Evolutionary conservation across 257 asterid genomes (phyloP).

Genomic region (Nicotiana knightiana): DNA sequence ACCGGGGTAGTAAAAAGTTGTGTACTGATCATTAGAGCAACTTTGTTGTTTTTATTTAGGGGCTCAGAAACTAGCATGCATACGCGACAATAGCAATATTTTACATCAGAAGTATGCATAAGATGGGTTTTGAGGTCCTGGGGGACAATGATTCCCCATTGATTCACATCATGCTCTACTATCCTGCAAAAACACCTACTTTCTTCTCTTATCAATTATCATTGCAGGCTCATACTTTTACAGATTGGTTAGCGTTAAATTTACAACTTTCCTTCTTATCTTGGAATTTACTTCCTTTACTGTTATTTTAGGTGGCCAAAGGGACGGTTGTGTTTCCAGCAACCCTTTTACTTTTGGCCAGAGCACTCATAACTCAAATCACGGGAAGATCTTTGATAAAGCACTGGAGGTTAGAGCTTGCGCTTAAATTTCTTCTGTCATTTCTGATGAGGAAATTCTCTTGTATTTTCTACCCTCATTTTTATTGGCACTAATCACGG

Average conservation of each 20-base stretch:
- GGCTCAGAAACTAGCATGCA: constrained; percentile 76
- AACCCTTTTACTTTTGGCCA: constrained; percentile 85
- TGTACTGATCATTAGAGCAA: background rate
- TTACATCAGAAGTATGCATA: constrained; percentile 74
- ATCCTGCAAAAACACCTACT: constrained; percentile 77
- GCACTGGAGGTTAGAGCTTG: constrained; percentile 65
- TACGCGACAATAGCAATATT: constrained; percentile 87
- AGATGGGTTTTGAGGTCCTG: constrained; percentile 95
- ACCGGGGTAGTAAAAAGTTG: background rate
- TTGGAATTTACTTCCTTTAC: too few species aligned
- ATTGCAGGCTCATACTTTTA: background rate
- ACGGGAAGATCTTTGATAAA: constrained; percentile 75
- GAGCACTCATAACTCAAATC: constrained; percentile 83
- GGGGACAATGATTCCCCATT: constrained; percentile 96
- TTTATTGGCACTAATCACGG: too few species aligned
- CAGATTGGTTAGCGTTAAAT: too few species aligned
- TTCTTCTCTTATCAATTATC: constrained; percentile 7
- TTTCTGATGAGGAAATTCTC: background rate
- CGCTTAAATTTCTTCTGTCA: background rate
- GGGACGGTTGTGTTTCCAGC: constrained; percentile 65
- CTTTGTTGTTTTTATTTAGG: constrained; percentile 36
- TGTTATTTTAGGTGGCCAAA: too few species aligned
- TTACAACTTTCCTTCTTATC: too few species aligned
- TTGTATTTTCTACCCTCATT: background rate
- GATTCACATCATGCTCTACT: constrained; percentile 93